Conservation (phyloP, 202 grass and related monocot genomes). For the Dendrocalamus latiflorus region DNA sequence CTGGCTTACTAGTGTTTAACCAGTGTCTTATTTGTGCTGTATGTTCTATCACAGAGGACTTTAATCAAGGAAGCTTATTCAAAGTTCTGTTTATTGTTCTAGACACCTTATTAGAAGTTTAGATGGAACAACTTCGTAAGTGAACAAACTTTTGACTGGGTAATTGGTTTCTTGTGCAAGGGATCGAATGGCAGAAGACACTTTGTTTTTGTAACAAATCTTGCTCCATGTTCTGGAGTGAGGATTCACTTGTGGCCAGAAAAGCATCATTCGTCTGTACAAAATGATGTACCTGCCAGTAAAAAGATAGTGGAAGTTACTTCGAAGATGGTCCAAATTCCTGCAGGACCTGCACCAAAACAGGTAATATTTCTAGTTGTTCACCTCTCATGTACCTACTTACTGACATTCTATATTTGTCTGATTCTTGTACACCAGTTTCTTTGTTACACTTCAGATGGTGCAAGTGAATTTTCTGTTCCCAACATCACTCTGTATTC, state of each 20-base stretch:
- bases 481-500: background rate
- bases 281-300: conserved; percentile 48
- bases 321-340: conserved; percentile 81
- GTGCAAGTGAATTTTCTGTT: background rate
- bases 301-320: conserved; percentile 85
- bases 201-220: conserved; percentile 97
- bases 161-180: conserved; percentile 41
- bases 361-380: conserved; percentile 57
- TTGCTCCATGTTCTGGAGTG: conserved; percentile 91
- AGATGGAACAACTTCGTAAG: background rate
- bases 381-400: conserved; percentile 3
- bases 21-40: background rate
- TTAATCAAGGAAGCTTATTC: conserved; percentile 15
- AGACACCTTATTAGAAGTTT: conserved; percentile 14
- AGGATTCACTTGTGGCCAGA: conserved; percentile 92
- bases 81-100: background rate
- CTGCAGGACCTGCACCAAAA: conserved; percentile 79
- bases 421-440: background rate
- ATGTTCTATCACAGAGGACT: background rate
- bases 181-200: conserved; percentile 63
- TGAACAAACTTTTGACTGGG: conserved; percentile 19
- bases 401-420: background rate
- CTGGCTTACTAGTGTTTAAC: conserved; percentile 9
- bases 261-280: conserved; percentile 43
- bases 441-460: background rate